Base-by-base conservation (phyloP, 2,329 filamentous ascomycete species). In the Fusarium coffeatum region DNA sequence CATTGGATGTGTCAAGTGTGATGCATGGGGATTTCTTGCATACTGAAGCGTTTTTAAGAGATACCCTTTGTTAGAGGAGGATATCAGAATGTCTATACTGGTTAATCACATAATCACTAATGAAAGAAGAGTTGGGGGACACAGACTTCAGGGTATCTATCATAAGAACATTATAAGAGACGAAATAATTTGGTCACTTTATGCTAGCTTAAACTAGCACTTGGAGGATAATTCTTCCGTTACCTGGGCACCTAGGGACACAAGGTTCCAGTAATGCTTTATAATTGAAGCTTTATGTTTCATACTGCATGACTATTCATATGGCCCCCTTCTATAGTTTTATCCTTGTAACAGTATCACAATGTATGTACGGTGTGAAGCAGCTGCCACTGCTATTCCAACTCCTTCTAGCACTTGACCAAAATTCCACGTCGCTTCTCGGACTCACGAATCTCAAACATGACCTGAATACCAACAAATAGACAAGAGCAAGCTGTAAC, bases 361-460 rank as follows among this genome's bases (percentile, higher is more conserved):
- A 66, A 53, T 74, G 47, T 41, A 68, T 65, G 40, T 65, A 71
- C 50, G 65, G 49, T 42, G 27, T 48, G 23, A 25, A 34, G 46
- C 27, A 41, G 37, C 34, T 27, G n/a, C 18, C 50, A 28, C 22
- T 16, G 32, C 20, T 32, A 18, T 45, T 22, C 23, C 41, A 40
- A 43, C 10, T 47, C 30, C 20, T 15, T 67, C 63, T 80, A 97
- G 79, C 93, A 98, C 82, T 93, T 97, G 80, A 98, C 79, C 72
- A 88, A 86, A 62, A 98, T 91, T 1, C 96, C 96, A 72, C 88
- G 89, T 74, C 95, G 87, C 80, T 90, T 88, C 84, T 99, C 96
- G 43, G 87, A 85, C 82, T 98, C 93, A 55, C 96, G 86, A 72
- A 97, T 87, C 83, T 99, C 96, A 83, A 98, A 98, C 96, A 99